Evolutionary conservation across 306 rosid species (phyloP).

Genomic region (Vachellia collinsii): DNA sequence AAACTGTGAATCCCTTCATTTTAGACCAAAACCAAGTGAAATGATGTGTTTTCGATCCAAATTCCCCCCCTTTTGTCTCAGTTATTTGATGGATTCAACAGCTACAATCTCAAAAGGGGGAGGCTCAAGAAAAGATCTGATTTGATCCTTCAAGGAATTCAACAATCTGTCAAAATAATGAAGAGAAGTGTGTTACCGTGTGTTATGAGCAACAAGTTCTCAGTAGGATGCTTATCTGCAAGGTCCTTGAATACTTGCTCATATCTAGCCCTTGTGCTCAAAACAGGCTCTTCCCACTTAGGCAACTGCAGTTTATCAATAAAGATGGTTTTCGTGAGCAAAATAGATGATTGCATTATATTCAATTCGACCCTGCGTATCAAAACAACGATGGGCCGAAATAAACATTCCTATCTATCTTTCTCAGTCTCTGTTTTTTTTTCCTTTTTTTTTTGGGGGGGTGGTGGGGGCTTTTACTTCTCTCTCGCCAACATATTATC

Average conservation of each 20-base stretch:
- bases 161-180: background rate
- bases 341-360: background rate
- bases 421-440: too few relatives aligned
- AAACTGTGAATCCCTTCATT: background rate
- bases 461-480: too few relatives aligned
- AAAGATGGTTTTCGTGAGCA: slow-evolving; percentile 21
- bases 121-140: background rate
- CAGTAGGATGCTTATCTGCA: slow-evolving; percentile 66
- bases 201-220: slow-evolving; percentile 78
- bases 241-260: slow-evolving; percentile 57
- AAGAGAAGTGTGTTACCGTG: slow-evolving; percentile 29
- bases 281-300: slow-evolving; percentile 63
- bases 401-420: background rate
- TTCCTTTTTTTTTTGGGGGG: too few relatives aligned
- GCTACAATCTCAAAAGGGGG: background rate
- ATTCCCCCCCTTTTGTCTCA: background rate
- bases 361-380: background rate
- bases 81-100: background rate
- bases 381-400: background rate
- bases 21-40: background rate
- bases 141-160: background rate
- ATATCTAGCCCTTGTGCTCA: slow-evolving; percentile 56
- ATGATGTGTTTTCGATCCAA: too few relatives aligned
- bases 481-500: background rate
- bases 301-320: slow-evolving; percentile 61